Base-by-base conservation (phyloP, 305 asterid species). In the Petunia hybrid region DNA sequence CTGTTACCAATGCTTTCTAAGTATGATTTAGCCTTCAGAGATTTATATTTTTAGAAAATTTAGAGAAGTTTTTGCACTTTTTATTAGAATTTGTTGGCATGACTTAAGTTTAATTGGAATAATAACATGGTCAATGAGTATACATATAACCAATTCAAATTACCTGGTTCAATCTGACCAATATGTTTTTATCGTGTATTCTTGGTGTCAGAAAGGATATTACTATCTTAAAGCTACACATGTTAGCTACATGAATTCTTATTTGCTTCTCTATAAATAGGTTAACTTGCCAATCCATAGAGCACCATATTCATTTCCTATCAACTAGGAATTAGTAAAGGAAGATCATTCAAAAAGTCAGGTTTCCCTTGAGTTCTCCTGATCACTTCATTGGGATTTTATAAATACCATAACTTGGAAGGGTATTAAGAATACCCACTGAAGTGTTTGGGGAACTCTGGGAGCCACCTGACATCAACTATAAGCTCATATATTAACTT, bases 371-470 rank as follows among this genome's bases (percentile, higher is more conserved):
- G 12, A 86, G 84, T 84, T 80, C 84, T 68, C 36, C 35, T 65
- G 82, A 41, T 86, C 31, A 61, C 86, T 84, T 87, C 86, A 82
- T 4, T 77, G 83, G 70, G 60, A 9, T 38, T 43, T 40, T 42
- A 36, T 0, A 35, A 38, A 75, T 55, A 78, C 68, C 64, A 62
- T 68, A 45, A 2, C 14, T 1, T 0, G 5, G 53, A 53, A 22
- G 10, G 46, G 43, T 35, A 9, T 8, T 46, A 39, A 22, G 14
- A 57, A 10, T 57, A 14, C 36, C 69, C 39, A 81, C 83, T 90
- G 94, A 89, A 90, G 92, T 89, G 91, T 90, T 87, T 90, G 93
- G 93, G 91, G 90, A 90, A 90, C 93, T 90, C 85, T 36, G 10
- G 89, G 65, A 82, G 87, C 62, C 56, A 56, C 84, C 42, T 82